These are phyloP conservation scores for Kuraishia hungarica DNA, from an alignment of 805 yeast species.

Conservation along the genomic window DNA sequence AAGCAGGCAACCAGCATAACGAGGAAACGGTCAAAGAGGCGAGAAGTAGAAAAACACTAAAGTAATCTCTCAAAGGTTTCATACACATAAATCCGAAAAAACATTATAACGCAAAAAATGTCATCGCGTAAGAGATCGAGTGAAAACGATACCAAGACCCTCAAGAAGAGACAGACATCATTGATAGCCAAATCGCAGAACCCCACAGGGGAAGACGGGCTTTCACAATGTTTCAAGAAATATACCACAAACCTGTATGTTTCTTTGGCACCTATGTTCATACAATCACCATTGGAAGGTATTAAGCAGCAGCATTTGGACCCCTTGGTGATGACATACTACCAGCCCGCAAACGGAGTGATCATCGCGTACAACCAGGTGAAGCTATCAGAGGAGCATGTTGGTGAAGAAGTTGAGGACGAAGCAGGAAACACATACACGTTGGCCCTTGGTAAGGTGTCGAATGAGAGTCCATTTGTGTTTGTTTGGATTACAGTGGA, in stretches of 20 bases:
- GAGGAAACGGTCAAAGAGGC: neutral
- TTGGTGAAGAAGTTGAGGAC: constrained; percentile 22
- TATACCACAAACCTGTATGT: constrained; percentile 60
- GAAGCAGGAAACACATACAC: constrained; percentile 27
- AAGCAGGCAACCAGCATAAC: neutral
- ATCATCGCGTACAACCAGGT: constrained; percentile 73
- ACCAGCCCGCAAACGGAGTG: constrained; percentile 67
- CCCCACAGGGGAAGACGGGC: constrained; percentile 1
- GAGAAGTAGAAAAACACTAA: too few species aligned
- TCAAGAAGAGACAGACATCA: constrained; percentile 5
- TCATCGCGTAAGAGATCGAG: neutral
- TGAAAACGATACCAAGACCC: neutral
- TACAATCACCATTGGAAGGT: constrained; percentile 65
- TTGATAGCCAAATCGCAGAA: constrained; percentile 7
- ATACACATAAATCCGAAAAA: neutral
- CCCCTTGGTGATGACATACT: constrained; percentile 80
- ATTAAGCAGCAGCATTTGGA: constrained; percentile 83
- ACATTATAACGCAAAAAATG: neutral
- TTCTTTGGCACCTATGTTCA: constrained; percentile 80
- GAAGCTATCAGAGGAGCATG: constrained; percentile 33
- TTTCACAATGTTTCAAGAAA: constrained; percentile 60
- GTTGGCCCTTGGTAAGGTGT: constrained; percentile 49
- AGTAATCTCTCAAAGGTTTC: too few species aligned
- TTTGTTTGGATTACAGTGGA: constrained; percentile 84
- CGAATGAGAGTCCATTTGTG: constrained; percentile 79